Evolutionary conservation across 2,329 filamentous ascomycete genomes (phyloP).

Genomic region (Exophiala sideris): DNA sequence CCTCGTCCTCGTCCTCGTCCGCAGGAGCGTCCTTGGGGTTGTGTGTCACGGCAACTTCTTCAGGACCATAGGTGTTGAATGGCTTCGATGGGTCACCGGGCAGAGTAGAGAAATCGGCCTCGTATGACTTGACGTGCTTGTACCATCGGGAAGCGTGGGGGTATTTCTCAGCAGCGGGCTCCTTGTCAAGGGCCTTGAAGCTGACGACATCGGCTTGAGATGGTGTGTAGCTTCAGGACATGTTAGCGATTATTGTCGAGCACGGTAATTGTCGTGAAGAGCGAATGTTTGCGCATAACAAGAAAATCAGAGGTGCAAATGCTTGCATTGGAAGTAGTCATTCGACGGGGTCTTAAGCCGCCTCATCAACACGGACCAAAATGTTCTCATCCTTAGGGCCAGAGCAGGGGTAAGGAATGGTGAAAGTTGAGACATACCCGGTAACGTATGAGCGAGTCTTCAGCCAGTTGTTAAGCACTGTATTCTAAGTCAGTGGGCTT

Average conservation of each 20-base stretch:
- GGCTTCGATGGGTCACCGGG: slow-evolving; percentile 86
- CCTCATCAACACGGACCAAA: slow-evolving; percentile 97
- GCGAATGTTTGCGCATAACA: slow-evolving; percentile 16
- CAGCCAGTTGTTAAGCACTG: slow-evolving; percentile 70
- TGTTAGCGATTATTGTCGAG: slow-evolving; percentile 13
- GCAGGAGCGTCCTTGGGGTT: slow-evolving; percentile 83
- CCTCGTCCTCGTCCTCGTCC: slow-evolving; percentile 66
- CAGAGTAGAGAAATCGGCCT: slow-evolving; percentile 87
- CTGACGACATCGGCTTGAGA: slow-evolving; percentile 94
- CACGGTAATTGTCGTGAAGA: slow-evolving; percentile 14
- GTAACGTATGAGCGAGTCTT: slow-evolving; percentile 75
- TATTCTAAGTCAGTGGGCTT: slow-evolving; percentile 19
- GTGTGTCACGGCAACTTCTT: slow-evolving; percentile 69
- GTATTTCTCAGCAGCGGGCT: slow-evolving; percentile 81
- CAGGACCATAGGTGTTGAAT: slow-evolving; percentile 88
- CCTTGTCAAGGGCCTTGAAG: slow-evolving; percentile 81
- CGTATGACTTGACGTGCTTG: slow-evolving; percentile 93
- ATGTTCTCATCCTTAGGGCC: slow-evolving; percentile 67
- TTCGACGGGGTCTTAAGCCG: slow-evolving; percentile 83
- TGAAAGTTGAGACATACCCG: slow-evolving; percentile 60
- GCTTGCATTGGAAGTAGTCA: slow-evolving; percentile 73
- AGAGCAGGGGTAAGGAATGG: slow-evolving; percentile 31
- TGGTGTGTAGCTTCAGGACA: slow-evolving; percentile 55
- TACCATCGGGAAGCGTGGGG: slow-evolving; percentile 96
- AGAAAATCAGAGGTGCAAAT: slow-evolving; percentile 70